A percentile compares a stretch with the other conserved stretches of the same genome.
phyloP scores from a whole-genome alignment of 1,284 basidiomycete genomes.

The Leccinum pachyderme region DNA sequence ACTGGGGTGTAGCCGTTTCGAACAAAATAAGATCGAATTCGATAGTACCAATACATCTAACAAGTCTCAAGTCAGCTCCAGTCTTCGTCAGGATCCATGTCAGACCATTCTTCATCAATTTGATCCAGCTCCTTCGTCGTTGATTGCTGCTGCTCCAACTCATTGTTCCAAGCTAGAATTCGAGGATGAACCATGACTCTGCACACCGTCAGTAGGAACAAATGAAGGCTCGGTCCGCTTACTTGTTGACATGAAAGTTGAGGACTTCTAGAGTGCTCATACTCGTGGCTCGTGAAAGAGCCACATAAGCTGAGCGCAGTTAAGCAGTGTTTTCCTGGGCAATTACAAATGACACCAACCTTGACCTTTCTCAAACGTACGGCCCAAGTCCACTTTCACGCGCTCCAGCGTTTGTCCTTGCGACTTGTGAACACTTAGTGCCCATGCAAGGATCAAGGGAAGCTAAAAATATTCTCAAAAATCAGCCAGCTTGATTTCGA shows the following conservation, averaged over 20 bases:
- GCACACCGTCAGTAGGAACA: neutral
- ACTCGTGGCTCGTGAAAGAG: slow-evolving; percentile 86
- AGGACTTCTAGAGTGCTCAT: slow-evolving; percentile 82
- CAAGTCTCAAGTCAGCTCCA: slow-evolving; percentile 8
- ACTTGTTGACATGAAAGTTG: slow-evolving; percentile 78
- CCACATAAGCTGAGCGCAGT: slow-evolving; percentile 77
- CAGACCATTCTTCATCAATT: slow-evolving; percentile 17
- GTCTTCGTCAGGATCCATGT: slow-evolving; percentile 21
- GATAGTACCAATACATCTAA: neutral
- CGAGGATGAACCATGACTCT: slow-evolving; percentile 52
- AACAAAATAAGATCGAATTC: neutral
- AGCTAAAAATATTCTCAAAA: slow-evolving; percentile 43
- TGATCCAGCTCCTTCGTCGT: slow-evolving; percentile 1
- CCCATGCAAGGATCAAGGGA: slow-evolving; percentile 79
- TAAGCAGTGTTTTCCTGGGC: neutral
- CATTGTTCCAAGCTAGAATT: slow-evolving; percentile 31
- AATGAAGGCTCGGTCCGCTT: slow-evolving; percentile 18
- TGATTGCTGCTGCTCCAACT: slow-evolving; percentile 24
- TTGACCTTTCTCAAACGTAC: slow-evolving; percentile 82
- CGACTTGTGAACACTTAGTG: slow-evolving; percentile 83
- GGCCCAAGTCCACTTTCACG: slow-evolving; percentile 65
- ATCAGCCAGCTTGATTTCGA: neutral
- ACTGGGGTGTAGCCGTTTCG: neutral
- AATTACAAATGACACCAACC: slow-evolving; percentile 36
- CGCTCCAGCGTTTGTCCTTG: slow-evolving; percentile 82